A percentile compares a stretch with the other conserved stretches of the same genome.
phyloP scores from a whole-genome alignment of 2,329 filamentous ascomycete genomes.

The Epichloe sibirici region DNA sequence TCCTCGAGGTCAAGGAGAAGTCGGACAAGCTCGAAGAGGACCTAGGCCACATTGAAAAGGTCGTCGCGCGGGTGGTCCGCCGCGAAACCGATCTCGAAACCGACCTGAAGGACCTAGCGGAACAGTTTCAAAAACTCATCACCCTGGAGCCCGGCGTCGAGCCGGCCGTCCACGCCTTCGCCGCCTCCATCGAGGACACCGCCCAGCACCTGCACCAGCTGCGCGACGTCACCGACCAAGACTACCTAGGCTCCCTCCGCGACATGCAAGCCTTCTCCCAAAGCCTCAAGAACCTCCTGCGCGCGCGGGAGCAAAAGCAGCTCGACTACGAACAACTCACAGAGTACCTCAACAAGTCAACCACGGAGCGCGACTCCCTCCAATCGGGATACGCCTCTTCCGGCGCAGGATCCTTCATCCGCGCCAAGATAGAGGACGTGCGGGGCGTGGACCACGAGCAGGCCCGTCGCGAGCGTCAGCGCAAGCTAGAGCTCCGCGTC shows the following conservation, averaged over 20 bases:
- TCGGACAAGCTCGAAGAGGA: conserved; percentile 93
- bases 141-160: conserved; percentile 81
- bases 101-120: conserved; percentile 80
- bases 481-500: conserved; percentile 85
- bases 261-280: conserved; percentile 93
- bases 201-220: conserved; percentile 66
- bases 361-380: conserved; percentile 70
- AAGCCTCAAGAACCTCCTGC: conserved; percentile 78
- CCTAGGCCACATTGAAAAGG: conserved; percentile 84
- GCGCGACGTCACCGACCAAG: conserved; percentile 85
- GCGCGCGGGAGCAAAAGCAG: conserved; percentile 92
- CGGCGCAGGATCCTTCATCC: conserved; percentile 70
- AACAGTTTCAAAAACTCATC: conserved; percentile 90
- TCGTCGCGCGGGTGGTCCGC: conserved; percentile 80
- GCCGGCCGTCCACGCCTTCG: conserved; percentile 70
- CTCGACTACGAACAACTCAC: conserved; percentile 93
- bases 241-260: conserved; percentile 82
- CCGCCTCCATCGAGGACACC: conserved; percentile 73
- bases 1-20: conserved; percentile 86
- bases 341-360: conserved; percentile 88
- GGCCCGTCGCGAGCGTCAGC: conserved; percentile 69
- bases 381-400: conserved; percentile 42
- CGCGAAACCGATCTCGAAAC: conserved; percentile 77
- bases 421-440: conserved; percentile 91
- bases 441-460: conserved; percentile 95